Conservation (phyloP, 164 flowering plant species). For the Stephania japonica region DNA sequence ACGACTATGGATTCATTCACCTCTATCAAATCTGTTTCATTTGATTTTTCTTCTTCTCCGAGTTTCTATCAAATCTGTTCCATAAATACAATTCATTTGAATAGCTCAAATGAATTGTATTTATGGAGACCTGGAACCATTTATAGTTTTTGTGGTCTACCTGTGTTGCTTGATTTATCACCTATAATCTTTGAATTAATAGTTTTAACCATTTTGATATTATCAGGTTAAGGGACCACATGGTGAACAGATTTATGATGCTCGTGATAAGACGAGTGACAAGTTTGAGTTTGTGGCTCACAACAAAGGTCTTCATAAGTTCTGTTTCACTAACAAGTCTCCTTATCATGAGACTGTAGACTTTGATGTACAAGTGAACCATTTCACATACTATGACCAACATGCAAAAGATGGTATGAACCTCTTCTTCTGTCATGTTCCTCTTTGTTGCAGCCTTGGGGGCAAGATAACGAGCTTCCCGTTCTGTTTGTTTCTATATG, state of each 20-base stretch:
- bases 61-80: no score
- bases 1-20: no score
- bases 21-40: no score
- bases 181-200: not conserved
- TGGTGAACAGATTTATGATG: slow-evolving; percentile 80
- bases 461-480: not conserved
- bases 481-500: slow-evolving; percentile 6
- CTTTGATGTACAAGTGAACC: slow-evolving; percentile 52
- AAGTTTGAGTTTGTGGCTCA: slow-evolving; percentile 73
- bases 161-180: not conserved
- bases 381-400: slow-evolving; percentile 44
- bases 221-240: slow-evolving; percentile 83
- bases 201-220: slow-evolving; percentile 10
- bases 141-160: not conserved
- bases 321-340: slow-evolving; percentile 76
- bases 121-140: not conserved
- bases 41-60: no score
- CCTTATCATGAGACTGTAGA: slow-evolving; percentile 60
- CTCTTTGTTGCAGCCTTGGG: not conserved
- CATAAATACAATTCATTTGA: not conserved
- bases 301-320: slow-evolving; percentile 66
- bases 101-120: not conserved
- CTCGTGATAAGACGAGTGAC: slow-evolving; percentile 70
- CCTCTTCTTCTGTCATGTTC: not conserved
- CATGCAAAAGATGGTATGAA: slow-evolving; percentile 60